Conservation (phyloP, 2,329 filamentous ascomycete genomes). For the Scolecobasidium constrictum region DNA sequence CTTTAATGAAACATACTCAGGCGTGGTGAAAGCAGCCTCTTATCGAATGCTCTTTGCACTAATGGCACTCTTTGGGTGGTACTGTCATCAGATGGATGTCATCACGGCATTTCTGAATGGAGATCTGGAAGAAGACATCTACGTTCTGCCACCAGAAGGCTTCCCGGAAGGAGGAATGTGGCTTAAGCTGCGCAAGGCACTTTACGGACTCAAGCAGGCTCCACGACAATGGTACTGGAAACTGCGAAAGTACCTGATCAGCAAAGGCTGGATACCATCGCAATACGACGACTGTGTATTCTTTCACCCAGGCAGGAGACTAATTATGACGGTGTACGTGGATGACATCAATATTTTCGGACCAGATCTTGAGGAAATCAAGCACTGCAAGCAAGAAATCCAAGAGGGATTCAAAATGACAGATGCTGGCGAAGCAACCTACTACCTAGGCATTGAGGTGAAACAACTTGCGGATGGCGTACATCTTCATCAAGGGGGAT, state of each 20-base stretch:
- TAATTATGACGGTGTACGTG: neutral
- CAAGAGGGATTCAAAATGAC: neutral
- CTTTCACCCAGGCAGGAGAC: too few species aligned
- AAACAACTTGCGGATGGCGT: too few species aligned
- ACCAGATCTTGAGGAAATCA: neutral
- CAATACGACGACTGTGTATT: neutral
- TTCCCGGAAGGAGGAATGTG: constrained; percentile 10
- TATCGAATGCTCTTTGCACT: constrained; percentile 19
- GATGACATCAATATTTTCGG: neutral
- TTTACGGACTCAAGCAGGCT: constrained; percentile 23
- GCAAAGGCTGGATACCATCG: neutral
- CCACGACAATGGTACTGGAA: constrained; percentile 10
- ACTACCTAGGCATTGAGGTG: constrained; percentile 10
- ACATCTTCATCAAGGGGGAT: too few species aligned
- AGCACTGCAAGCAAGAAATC: neutral
- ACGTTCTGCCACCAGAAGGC: constrained; percentile 15
- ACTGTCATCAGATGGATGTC: constrained; percentile 22
- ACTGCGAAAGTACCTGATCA: neutral
- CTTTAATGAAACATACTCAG: constrained; percentile 19
- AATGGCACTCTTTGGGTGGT: constrained; percentile 11
- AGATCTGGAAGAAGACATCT: constrained; percentile 17
- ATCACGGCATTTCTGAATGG: constrained; percentile 23
- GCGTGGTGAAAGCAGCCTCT: constrained; percentile 15
- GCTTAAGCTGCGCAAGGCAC: constrained; percentile 15
- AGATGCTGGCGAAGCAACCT: neutral